These are phyloP conservation scores for Coprinopsis strossmayeri DNA, from an alignment of 768 basidiomycete species.

Conservation along the genomic window DNA sequence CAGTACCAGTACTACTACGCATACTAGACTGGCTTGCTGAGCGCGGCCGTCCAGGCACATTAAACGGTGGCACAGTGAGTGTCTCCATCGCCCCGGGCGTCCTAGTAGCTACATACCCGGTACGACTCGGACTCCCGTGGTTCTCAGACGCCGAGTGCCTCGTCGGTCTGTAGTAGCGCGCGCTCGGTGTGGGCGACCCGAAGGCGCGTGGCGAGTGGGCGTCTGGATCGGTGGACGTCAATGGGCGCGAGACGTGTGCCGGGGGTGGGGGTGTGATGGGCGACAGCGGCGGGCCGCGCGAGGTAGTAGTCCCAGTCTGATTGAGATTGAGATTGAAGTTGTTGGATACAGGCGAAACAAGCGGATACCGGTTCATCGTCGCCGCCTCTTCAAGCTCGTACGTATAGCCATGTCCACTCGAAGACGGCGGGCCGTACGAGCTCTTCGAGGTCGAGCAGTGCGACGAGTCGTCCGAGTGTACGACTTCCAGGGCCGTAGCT, in stretches of 20 bases:
- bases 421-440: too few species aligned
- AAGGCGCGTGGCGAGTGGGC: background rate
- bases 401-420: too few species aligned
- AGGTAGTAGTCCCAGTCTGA: background rate
- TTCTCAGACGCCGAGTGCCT: too few species aligned
- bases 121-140: background rate
- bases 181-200: background rate
- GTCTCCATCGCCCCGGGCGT: background rate
- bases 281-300: background rate
- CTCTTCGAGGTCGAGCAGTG: too few species aligned
- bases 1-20: too few species aligned
- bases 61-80: background rate
- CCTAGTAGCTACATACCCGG: background rate
- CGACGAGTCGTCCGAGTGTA: background rate
- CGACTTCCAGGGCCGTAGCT: background rate
- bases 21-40: background rate
- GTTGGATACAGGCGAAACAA: background rate
- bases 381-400: too few species aligned
- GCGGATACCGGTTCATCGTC: background rate
- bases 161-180: too few species aligned
- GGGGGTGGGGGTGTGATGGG: conserved; percentile 9
- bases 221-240: background rate
- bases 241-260: conserved; percentile 4
- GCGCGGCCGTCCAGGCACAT: background rate
- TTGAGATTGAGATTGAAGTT: background rate